Percentiles rank a stretch among this genome's conserved stretches.
Evolutionary conservation across 805 yeast species (phyloP).

Genomic region (Wickerhamiella vanderwaltii): DNA sequence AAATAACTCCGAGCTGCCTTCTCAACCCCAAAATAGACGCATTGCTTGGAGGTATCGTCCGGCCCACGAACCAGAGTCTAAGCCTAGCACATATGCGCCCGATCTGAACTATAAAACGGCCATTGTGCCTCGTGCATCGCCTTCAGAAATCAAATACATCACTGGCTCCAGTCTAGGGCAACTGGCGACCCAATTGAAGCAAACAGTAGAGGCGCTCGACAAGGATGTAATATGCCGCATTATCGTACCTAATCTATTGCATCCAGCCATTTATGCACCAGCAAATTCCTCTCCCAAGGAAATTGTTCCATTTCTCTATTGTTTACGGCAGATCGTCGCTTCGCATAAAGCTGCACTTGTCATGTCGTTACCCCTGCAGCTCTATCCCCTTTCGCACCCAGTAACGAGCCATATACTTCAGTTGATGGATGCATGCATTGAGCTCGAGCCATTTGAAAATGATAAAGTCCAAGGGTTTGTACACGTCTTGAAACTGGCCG

Average conservation of each 20-base stretch:
- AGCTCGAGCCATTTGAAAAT: constrained; percentile 71
- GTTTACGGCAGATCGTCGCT: constrained; percentile 43
- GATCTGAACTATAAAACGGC: constrained; percentile 16
- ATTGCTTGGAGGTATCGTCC: constrained; percentile 91
- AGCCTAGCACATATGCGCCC: constrained; percentile 21
- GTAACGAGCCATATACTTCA: constrained; percentile 44
- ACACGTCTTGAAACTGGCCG: constrained; percentile 61
- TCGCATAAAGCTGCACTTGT: constrained; percentile 40
- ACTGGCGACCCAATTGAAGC: not conserved
- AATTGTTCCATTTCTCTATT: constrained; percentile 49
- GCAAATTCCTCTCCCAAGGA: constrained; percentile 34
- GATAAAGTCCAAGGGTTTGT: constrained; percentile 62
- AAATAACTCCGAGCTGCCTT: not conserved
- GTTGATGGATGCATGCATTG: constrained; percentile 54
- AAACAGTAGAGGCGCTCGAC: not conserved
- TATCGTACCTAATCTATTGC: constrained; percentile 62
- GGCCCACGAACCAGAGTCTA: constrained; percentile 8
- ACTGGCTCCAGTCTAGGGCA: constrained; percentile 1
- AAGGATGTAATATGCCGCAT: constrained; percentile 44
- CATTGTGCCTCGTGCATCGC: constrained; percentile 18
- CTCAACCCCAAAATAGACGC: constrained; percentile 28
- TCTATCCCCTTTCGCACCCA: constrained; percentile 44
- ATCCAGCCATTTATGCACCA: constrained; percentile 63
- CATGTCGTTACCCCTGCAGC: constrained; percentile 48
- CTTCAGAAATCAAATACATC: constrained; percentile 3